Base-by-base conservation (phyloP, 139 green algal species). In the Chlorella sp. region DNA sequence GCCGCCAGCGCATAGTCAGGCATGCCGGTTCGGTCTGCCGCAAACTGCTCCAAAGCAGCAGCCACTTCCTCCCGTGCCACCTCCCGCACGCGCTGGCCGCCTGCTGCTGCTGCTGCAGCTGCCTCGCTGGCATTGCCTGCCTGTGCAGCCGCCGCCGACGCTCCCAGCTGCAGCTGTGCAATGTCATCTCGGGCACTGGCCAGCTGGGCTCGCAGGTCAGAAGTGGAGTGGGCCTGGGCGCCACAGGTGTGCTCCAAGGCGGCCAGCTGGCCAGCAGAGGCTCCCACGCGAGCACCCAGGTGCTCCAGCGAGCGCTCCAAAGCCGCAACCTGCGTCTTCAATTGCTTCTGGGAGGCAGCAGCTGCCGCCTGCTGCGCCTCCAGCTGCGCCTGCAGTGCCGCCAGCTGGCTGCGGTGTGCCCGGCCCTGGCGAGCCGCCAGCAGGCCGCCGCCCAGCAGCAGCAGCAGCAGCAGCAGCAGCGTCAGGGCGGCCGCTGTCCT, bases 1-100 rank as follows among this genome's bases (percentile, higher is more conserved):
- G 76, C 74, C 6, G 71, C 55, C 44, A 89, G 78, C 1, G 87
- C 87, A 30, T 69, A 91, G 74, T 91, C 87, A 32, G 80, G 78
- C 74, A 76, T 38, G 9, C 84, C 87, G 4, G 80, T 85, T 25
- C 80, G 65, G 65, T 85, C 87, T 74, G 87, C 41, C 51, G 12
- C 36, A 20, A 78, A 74, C n/a, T 60, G 15, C 12, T 47, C 65
- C 65, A 74, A 21, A 13, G 47, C 30, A 23, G 11, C 32, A 17
- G 18, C 28, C 60, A 44, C 26, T 13, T 73, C 60, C 60, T 55
- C 51, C 1, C 62, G 60, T 28, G 55, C 81, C 56, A 87, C 11
- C 72, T 83, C 72, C 36, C 60, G 41, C 80, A 85, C 23, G 0
- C 34, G 15, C 65, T 60, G 28, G 36, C 26, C 76, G 25, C 38